Conservation (phyloP, 345 rosid species). For the Noccaea bulbosa region DNA sequence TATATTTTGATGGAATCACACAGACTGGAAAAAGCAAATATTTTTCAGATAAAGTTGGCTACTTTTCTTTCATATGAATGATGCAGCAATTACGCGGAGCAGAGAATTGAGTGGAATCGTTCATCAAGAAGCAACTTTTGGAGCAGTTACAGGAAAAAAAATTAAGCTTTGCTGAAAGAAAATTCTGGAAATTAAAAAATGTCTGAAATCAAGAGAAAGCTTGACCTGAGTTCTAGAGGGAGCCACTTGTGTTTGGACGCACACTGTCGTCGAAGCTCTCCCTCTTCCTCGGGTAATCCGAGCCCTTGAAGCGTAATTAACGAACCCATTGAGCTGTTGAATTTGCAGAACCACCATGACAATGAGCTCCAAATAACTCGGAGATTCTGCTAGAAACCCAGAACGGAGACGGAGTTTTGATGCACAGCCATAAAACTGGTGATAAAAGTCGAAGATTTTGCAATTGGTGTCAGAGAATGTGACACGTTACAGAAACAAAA, state of each 20-base stretch:
- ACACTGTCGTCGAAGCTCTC: slow-evolving; percentile 41
- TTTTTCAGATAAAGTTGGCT: not conserved
- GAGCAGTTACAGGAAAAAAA: not conserved
- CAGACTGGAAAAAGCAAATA: not conserved
- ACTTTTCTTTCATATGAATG: slow-evolving; percentile 6
- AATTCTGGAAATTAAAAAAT: not conserved
- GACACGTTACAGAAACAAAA: slow-evolving; percentile 50
- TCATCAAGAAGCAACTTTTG: slow-evolving; percentile 16
- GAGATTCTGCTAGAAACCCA: not conserved
- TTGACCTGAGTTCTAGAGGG: slow-evolving; percentile 78
- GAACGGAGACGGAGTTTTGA: not conserved
- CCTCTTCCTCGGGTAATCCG: slow-evolving; percentile 37
- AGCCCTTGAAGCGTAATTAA: slow-evolving; percentile 26
- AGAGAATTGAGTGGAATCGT: not conserved
- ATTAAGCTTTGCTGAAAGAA: not conserved
- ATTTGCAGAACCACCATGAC: slow-evolving; percentile 56
- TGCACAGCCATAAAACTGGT: not conserved
- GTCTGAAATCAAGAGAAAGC: slow-evolving; percentile 1
- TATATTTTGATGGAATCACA: not conserved
- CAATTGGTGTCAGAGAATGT: slow-evolving; percentile 51
- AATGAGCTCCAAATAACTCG: not conserved
- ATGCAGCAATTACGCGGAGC: not conserved
- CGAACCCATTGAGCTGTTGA: slow-evolving; percentile 49
- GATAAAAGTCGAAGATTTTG: not conserved
- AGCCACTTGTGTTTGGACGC: slow-evolving; percentile 59